Evolutionary conservation across 805 yeast genomes (phyloP), one percentile per base, ranked within the genome.

Genomic region (Martiniozyma abietophila): DNA sequence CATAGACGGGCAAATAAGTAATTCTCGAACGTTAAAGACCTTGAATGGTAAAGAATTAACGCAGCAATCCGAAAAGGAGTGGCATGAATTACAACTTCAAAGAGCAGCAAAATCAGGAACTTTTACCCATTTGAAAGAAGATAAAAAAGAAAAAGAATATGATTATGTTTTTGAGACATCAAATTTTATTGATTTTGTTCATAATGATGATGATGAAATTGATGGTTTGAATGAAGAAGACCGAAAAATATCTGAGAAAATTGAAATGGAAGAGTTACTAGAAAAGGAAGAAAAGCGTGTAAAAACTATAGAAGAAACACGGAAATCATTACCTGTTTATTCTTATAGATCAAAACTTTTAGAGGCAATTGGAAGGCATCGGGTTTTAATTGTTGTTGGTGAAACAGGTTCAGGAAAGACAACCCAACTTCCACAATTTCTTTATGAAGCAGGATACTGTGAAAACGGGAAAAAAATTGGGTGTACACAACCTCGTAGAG

Each of bases 401-500:
- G 96, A 89, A 53, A 89, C 98, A 0, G 98, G 96, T 29, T 86
- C 96, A 0, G 96, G 96, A 49, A 88, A 88, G 50, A 88, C 96
- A 0, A 88, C 96, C 0, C 96, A 88, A 54, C 53, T 88, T 8
- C 96, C 96, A 0, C 96, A 88, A 49, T 88, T 77, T 49, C 59
- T 88, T 9, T 71, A 74, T 38, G 95, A 86, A 47, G 88, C 80
- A 16, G 95, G 95, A 0, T 85, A 76, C 46, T 68, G 86, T 2
- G 48, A 63, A 24, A 53, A 58, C 24, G 71, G 72, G 1, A 62
- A 65, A 14, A 74, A 62, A 41, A 67, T 88, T 5, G 95, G 86
- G 1, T 84, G 95, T 47, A 88, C 96, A 0, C 96, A 88, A 54
- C 97, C 97, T 0, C 71, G 97, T 48, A 67, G 97, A 49, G 96